phyloP scores from a whole-genome alignment of 306 rosid species.

The Datisca glomerata region DNA sequence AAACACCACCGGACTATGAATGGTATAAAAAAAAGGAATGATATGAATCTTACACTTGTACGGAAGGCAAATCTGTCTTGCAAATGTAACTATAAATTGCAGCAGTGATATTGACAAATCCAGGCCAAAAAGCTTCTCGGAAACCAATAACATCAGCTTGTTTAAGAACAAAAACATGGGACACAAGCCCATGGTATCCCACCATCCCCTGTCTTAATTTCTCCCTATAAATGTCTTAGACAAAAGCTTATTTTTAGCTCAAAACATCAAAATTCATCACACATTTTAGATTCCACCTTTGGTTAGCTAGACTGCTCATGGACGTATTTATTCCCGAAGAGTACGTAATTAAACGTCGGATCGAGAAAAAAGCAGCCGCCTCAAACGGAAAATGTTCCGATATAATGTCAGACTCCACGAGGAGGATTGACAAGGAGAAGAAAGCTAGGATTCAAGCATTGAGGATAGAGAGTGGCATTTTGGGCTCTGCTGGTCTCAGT shows the following conservation, averaged over 20 bases:
- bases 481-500: no score
- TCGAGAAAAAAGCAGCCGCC: constrained; percentile 31
- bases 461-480: no score
- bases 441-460: no score
- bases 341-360: constrained; percentile 31
- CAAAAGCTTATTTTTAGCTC: no score
- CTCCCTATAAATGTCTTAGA: no score
- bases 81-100: no score
- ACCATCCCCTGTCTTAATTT: neutral
- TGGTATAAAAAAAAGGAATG: no score
- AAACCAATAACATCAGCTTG: constrained; percentile 2
- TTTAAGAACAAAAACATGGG: constrained; percentile 41
- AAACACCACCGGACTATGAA: no score
- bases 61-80: no score
- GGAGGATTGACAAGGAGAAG: neutral
- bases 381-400: constrained; percentile 3
- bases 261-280: no score
- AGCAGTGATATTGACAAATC: no score
- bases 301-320: constrained; percentile 14
- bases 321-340: constrained; percentile 59
- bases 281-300: neutral
- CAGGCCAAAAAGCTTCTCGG: neutral
- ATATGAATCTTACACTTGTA: no score
- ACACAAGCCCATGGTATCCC: constrained; percentile 37
- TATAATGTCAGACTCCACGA: neutral